Evolutionary conservation across 83 land plant genomes (phyloP).

Genomic region (Diphasiastrum complanatum): DNA sequence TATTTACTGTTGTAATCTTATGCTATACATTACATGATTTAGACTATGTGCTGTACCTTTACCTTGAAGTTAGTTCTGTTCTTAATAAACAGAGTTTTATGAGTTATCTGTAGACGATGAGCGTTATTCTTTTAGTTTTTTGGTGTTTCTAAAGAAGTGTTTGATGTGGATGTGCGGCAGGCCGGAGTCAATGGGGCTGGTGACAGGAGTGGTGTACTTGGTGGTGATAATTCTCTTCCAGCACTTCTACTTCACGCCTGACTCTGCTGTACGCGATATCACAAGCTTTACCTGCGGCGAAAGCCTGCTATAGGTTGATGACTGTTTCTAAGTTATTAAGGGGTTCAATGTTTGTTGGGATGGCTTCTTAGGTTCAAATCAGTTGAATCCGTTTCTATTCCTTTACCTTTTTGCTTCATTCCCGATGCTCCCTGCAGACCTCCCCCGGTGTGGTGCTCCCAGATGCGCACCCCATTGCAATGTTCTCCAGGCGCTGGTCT

Average conservation of each 20-base stretch:
- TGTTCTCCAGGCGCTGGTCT: too few relatives aligned
- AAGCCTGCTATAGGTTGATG: conserved; percentile 12
- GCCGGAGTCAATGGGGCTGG: conserved; percentile 90
- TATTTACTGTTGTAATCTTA: not conserved
- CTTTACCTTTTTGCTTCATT: too few relatives aligned
- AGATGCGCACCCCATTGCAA: too few relatives aligned
- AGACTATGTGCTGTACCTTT: too few relatives aligned
- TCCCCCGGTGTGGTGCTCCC: too few relatives aligned
- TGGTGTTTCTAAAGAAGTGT: not conserved
- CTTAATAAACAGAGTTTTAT: too few relatives aligned
- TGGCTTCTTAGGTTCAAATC: conserved; percentile 7
- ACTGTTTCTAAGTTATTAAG: not conserved
- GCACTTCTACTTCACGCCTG: conserved; percentile 76
- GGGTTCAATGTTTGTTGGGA: not conserved
- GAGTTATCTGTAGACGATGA: too few relatives aligned
- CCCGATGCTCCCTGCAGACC: too few relatives aligned
- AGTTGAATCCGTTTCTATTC: not conserved
- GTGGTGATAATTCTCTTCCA: conserved; percentile 78
- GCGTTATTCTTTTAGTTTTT: too few relatives aligned
- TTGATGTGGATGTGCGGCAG: conserved; percentile 29
- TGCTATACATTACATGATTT: not conserved
- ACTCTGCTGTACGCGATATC: conserved; percentile 41
- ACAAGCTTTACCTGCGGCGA: conserved; percentile 26
- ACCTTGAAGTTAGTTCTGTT: too few relatives aligned
- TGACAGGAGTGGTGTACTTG: conserved; percentile 67